Percentiles rank a stretch among this genome's conserved stretches.
Conservation (phyloP, 148 eudicot genomes). For the Rhododendron henanense region DNA sequence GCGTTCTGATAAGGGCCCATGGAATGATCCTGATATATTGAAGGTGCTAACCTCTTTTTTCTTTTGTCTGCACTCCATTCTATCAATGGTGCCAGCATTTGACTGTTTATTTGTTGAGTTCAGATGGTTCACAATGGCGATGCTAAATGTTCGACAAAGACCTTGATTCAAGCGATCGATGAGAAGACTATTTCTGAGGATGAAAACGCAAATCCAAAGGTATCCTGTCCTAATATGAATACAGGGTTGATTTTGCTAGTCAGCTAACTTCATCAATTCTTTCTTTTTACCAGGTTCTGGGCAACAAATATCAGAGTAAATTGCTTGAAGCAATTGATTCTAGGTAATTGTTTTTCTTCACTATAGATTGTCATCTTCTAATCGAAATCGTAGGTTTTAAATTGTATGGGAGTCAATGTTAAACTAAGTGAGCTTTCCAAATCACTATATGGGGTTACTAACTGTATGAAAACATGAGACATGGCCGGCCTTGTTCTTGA, state of each 20-base stretch:
- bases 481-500: background rate
- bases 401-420: background rate
- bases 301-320: no score
- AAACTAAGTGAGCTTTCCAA: background rate
- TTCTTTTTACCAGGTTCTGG: no score
- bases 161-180: slow-evolving; percentile 38
- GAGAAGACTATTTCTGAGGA: slow-evolving; percentile 66
- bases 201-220: slow-evolving; percentile 34
- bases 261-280: no score
- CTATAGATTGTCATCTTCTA: no score
- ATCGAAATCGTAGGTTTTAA: background rate
- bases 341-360: no score
- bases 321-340: no score
- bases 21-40: slow-evolving; percentile 80
- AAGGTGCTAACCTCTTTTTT: slow-evolving; percentile 41
- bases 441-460: background rate
- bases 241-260: no score
- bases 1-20: slow-evolving; percentile 89
- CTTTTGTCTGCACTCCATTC: background rate
- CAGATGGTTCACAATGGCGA: slow-evolving; percentile 90
- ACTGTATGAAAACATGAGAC: background rate
- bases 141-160: slow-evolving; percentile 58
- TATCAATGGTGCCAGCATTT: background rate
- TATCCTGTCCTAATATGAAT: slow-evolving; percentile 8
- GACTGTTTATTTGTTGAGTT: slow-evolving; percentile 12